A percentile compares a stretch with the other conserved stretches of the same genome.
These are phyloP conservation scores for Byssochlamys sp. DNA, from an alignment of 2,329 filamentous ascomycete species.

Conservation along the genomic window DNA sequence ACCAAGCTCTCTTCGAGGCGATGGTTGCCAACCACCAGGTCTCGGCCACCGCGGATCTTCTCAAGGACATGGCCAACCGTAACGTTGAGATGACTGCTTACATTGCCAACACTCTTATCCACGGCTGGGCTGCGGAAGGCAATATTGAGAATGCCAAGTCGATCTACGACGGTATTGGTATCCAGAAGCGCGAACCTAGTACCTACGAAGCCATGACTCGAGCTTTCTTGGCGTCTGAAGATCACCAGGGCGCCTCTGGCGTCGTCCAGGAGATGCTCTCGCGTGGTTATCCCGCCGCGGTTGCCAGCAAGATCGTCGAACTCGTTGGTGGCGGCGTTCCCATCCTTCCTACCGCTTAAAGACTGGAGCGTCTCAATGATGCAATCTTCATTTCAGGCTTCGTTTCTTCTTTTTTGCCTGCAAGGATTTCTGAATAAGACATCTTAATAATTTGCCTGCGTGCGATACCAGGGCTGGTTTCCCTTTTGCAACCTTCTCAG, in stretches of 20 bases:
- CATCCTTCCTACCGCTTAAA: conserved; percentile 14
- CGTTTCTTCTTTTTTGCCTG: conserved; percentile 4
- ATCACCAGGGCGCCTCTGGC: conserved; percentile 62
- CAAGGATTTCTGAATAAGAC: background rate
- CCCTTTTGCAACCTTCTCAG: conserved; percentile 18
- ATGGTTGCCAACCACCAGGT: conserved; percentile 93
- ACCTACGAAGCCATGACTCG: conserved; percentile 98
- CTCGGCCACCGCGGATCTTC: conserved; percentile 60
- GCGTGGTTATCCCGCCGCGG: conserved; percentile 80
- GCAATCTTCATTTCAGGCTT: conserved; percentile 4
- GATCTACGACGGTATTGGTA: conserved; percentile 70
- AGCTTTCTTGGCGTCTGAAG: conserved; percentile 75
- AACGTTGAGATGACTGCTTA: conserved; percentile 84
- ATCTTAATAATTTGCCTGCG: conserved; percentile 8
- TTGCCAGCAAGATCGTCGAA: conserved; percentile 87
- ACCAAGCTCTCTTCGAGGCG: conserved; percentile 91
- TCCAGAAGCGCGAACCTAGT: conserved; percentile 79
- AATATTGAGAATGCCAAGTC: conserved; percentile 67
- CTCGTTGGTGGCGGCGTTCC: conserved; percentile 52
- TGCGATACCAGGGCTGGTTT: conserved; percentile 25
- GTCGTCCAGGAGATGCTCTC: conserved; percentile 85
- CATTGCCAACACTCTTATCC: conserved; percentile 95
- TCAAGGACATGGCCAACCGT: conserved; percentile 63
- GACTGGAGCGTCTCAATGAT: background rate
- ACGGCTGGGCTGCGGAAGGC: conserved; percentile 83